phyloP scores from a whole-genome alignment of 2,329 filamentous ascomycete species.

The Fusarium chuoi region DNA sequence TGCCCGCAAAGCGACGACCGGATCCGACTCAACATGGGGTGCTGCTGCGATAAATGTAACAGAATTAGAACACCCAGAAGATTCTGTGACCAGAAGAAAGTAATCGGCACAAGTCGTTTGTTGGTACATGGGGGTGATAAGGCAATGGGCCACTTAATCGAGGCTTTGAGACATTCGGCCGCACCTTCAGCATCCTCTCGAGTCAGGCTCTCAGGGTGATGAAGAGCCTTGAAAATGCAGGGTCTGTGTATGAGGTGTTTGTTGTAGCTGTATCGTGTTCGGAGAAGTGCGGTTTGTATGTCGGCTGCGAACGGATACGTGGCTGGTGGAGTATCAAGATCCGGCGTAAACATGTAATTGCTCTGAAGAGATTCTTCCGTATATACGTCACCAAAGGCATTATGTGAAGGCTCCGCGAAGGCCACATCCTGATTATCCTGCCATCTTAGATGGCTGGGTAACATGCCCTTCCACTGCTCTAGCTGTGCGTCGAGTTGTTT shows the following conservation, averaged over 20 bases:
- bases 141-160: slow-evolving; percentile 69
- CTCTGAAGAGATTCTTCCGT: slow-evolving; percentile 32
- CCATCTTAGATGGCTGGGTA: slow-evolving; percentile 67
- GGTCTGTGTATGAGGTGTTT: slow-evolving; percentile 68
- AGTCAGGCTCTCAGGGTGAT: slow-evolving; percentile 64
- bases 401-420: slow-evolving; percentile 35
- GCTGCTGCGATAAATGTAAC: slow-evolving; percentile 63
- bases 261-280: slow-evolving; percentile 68
- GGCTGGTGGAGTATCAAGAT: slow-evolving; percentile 36
- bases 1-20: slow-evolving; percentile 59
- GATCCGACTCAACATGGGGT: slow-evolving; percentile 61
- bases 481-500: slow-evolving; percentile 64
- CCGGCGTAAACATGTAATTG: slow-evolving; percentile 38
- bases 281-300: slow-evolving; percentile 65
- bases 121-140: slow-evolving; percentile 66
- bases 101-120: slow-evolving; percentile 67
- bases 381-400: slow-evolving; percentile 33
- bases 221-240: slow-evolving; percentile 68
- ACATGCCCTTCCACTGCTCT: slow-evolving; percentile 66
- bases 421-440: slow-evolving; percentile 58
- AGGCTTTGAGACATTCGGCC: slow-evolving; percentile 66
- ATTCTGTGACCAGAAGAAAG: slow-evolving; percentile 72
- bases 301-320: slow-evolving; percentile 64
- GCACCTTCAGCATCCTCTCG: slow-evolving; percentile 64
- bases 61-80: slow-evolving; percentile 68